Evolutionary conservation across 2,329 filamentous ascomycete species (phyloP).

Genomic region (Elsinoe arachidis): DNA sequence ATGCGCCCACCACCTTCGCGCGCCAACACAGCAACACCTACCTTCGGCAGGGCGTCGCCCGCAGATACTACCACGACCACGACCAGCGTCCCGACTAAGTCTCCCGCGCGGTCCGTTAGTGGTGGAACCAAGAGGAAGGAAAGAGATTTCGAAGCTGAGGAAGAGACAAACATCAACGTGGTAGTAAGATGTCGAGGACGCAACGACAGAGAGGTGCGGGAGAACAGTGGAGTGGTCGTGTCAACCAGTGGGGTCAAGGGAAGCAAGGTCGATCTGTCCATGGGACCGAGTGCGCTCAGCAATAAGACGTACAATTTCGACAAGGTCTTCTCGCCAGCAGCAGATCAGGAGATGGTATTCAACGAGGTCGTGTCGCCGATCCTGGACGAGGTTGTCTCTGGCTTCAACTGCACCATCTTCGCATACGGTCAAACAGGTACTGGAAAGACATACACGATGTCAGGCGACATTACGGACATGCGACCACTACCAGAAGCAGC

Average conservation of each 20-base stretch:
- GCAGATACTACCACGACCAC: slow-evolving; percentile 59
- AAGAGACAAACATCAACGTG: slow-evolving; percentile 96
- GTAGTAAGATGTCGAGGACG: slow-evolving; percentile 90
- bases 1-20: slow-evolving; percentile 46
- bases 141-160: slow-evolving; percentile 60
- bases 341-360: slow-evolving; percentile 87
- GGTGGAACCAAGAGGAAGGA: slow-evolving; percentile 71
- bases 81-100: slow-evolving; percentile 32
- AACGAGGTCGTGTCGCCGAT: slow-evolving; percentile 93
- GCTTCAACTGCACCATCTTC: slow-evolving; percentile 98
- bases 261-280: slow-evolving; percentile 72
- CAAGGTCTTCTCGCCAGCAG: slow-evolving; percentile 90
- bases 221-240: slow-evolving; percentile 91
- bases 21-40: slow-evolving; percentile 42
- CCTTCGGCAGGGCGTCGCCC: slow-evolving; percentile 53
- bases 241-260: slow-evolving; percentile 82
- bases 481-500: slow-evolving; percentile 84
- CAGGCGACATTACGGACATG: slow-evolving; percentile 88
- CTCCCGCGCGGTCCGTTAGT: slow-evolving; percentile 38
- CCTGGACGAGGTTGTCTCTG: slow-evolving; percentile 70
- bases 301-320: slow-evolving; percentile 98
- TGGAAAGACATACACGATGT: slow-evolving; percentile 99
- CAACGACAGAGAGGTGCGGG: slow-evolving; percentile 82
- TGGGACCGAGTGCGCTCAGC: slow-evolving; percentile 84
- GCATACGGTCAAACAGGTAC: slow-evolving; percentile 97